A percentile compares a stretch with the other conserved stretches of the same genome.
Evolutionary conservation across 2,329 filamentous ascomycete genomes (phyloP).

Genomic region (Helotiales sp.): DNA sequence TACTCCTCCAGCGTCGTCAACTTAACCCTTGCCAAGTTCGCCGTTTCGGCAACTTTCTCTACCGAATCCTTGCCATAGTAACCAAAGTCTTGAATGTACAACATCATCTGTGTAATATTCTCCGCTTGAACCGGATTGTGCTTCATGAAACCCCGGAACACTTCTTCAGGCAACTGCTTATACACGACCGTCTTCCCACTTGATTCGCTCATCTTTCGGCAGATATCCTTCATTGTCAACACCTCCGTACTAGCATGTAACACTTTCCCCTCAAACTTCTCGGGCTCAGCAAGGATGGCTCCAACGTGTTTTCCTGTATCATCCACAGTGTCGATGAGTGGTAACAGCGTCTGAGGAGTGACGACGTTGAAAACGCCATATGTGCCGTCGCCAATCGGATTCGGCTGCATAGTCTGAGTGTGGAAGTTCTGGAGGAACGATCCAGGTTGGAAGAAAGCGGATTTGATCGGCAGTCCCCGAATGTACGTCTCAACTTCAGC

Average conservation of each 20-base stretch:
- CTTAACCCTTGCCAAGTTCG: slow-evolving; percentile 31
- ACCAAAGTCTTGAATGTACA: slow-evolving; percentile 35
- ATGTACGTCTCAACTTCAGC: slow-evolving; percentile 36
- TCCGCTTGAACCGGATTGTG: slow-evolving; percentile 10
- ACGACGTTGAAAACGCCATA: slow-evolving; percentile 16
- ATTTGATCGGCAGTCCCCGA: slow-evolving; percentile 41
- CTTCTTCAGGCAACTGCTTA: slow-evolving; percentile 3
- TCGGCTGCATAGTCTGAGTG: slow-evolving; percentile 29
- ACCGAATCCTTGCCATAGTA: slow-evolving; percentile 38
- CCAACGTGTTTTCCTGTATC: slow-evolving; percentile 36
- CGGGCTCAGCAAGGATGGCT: slow-evolving; percentile 44
- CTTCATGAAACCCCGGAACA: not conserved
- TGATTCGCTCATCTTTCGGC: slow-evolving; percentile 2
- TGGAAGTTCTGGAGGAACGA: slow-evolving; percentile 50
- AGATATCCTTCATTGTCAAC: slow-evolving; percentile 12
- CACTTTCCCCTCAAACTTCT: slow-evolving; percentile 43
- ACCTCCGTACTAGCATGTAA: slow-evolving; percentile 45
- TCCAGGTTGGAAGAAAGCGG: slow-evolving; percentile 46
- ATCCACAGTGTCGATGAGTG: slow-evolving; percentile 28
- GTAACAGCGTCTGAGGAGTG: slow-evolving; percentile 28
- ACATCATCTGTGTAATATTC: slow-evolving; percentile 25
- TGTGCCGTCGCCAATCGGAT: slow-evolving; percentile 21
- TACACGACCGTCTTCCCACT: slow-evolving; percentile 18
- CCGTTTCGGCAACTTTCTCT: slow-evolving; percentile 34
- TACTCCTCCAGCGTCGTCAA: slow-evolving; percentile 39